Base-by-base conservation (phyloP, 1,139 yeast species). In the Diutina ranongensis region DNA sequence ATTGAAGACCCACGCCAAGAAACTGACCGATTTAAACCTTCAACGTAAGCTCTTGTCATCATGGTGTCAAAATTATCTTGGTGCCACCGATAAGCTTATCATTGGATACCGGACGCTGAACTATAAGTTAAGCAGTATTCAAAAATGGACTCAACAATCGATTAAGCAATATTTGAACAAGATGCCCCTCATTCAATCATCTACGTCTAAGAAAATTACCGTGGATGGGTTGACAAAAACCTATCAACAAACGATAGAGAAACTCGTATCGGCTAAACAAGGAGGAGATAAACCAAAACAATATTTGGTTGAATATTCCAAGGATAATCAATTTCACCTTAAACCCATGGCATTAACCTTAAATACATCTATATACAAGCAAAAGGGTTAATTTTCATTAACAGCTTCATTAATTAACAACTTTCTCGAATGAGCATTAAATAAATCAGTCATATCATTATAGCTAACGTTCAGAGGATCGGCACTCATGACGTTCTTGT, bases 401-500 rank as follows among this genome's bases (percentile, higher is more conserved):
- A 83, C 76, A 51, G 83, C 79, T 49, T 83, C 89, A 56, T 81
- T 71, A 51, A 83, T 69, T 44, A 76, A 76, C 55, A 83, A 64
- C 57, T 77, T 74, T 65, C 88, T 77, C 3, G 89, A 82, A 57
- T 83, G 89, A 48, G 79, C 66, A 57, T 83, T 84, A 49, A 83
- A 76, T 53, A 68, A 61, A 41, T 74, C 76, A 8, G 72, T 63
- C 47, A 83, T 62, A 52, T 82, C 89, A 28, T 63, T 70, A 51
- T 79, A 71, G 13, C 60, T 65, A 57, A 75, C 62, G 2, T 58
- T 58, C 3, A 70, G 62, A 2, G 96, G 95, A 58, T 87, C 85
- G 4, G 79, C 77, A 47, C 73, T 73, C 65, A 87, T 66, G 5
- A 71, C 72, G 48, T 78, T 76, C 56, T 89, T 92, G 62, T 89